These are phyloP conservation scores for Psilocybe tampanensis DNA, from an alignment of 768 basidiomycete genomes.

Conservation along the genomic window DNA sequence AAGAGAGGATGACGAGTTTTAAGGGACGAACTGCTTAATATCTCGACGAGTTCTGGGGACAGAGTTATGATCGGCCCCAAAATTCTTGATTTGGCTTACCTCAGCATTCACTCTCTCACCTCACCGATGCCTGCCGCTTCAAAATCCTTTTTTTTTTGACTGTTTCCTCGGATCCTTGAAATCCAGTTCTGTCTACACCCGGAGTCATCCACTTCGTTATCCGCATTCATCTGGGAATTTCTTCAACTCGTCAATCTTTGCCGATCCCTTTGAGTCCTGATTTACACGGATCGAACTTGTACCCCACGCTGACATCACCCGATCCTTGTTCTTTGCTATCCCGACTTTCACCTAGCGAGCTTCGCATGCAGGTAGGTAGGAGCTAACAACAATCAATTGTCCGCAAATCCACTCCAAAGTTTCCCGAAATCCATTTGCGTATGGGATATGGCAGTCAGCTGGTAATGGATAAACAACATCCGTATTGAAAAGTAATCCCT, in stretches of 20 bases:
- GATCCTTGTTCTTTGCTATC: neutral
- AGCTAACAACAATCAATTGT: neutral
- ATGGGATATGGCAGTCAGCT: neutral
- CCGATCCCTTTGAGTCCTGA: neutral
- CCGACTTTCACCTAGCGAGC: neutral
- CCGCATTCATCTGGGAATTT: neutral
- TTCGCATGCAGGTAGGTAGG: neutral
- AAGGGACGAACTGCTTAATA: conserved; percentile 26
- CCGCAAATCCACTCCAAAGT: too few relatives aligned
- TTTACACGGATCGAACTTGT: neutral
- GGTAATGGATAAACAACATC: neutral
- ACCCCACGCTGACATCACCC: neutral
- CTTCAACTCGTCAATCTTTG: neutral
- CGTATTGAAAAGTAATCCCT: neutral
- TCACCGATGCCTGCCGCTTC: conserved; percentile 5
- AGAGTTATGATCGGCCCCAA: conserved; percentile 47
- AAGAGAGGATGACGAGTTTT: conserved; percentile 11
- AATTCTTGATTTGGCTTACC: conserved; percentile 38
- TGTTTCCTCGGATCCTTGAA: conserved; percentile 5
- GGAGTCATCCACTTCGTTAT: neutral
- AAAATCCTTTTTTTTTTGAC: neutral
- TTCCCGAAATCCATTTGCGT: too few relatives aligned
- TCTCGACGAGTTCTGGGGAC: conserved; percentile 37
- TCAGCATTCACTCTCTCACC: conserved; percentile 23
- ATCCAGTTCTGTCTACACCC: neutral